Evolutionary conservation across 2,329 filamentous ascomycete species (phyloP).

Genomic region (Colletotrichum salicis): DNA sequence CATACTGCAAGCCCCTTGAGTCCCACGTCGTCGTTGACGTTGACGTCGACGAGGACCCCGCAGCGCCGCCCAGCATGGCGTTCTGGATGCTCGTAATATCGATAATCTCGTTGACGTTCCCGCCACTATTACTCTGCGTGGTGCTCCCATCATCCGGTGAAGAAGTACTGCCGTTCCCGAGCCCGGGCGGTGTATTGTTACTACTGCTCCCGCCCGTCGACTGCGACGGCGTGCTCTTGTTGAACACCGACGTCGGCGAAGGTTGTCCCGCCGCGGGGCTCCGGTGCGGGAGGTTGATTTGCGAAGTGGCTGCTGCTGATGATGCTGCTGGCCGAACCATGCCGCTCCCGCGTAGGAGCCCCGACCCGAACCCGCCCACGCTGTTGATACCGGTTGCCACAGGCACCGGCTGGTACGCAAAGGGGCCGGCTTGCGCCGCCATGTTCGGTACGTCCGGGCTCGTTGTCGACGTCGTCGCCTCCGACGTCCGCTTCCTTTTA

Average conservation of each 20-base stretch:
- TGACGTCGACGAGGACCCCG: neutral
- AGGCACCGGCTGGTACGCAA: neutral
- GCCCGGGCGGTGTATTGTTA: conserved; percentile 4
- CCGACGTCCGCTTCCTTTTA: conserved; percentile 39
- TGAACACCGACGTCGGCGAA: conserved; percentile 17
- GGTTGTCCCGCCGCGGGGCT: neutral
- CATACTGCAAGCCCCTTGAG: conserved; percentile 28
- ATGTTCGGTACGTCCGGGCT: neutral
- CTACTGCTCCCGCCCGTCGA: conserved; percentile 6
- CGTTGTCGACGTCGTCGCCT: neutral
- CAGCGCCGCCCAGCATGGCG: neutral
- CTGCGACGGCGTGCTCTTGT: conserved; percentile 28
- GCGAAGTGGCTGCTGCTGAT: neutral
- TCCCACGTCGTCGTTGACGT: conserved; percentile 20
- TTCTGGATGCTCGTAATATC: conserved; percentile 32
- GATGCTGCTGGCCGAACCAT: neutral
- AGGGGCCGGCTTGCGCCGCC: neutral
- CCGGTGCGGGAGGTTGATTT: conserved; percentile 27
- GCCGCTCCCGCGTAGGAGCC: conserved; percentile 14
- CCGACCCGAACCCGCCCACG: conserved; percentile 13
- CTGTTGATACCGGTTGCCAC: neutral
- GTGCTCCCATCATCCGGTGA: conserved; percentile 5
- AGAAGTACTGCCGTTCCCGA: neutral
- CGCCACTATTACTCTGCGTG: neutral
- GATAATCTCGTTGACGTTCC: conserved; percentile 12